Conservation (phyloP, 257 asterid genomes). For the Mitragyna speciosa region DNA sequence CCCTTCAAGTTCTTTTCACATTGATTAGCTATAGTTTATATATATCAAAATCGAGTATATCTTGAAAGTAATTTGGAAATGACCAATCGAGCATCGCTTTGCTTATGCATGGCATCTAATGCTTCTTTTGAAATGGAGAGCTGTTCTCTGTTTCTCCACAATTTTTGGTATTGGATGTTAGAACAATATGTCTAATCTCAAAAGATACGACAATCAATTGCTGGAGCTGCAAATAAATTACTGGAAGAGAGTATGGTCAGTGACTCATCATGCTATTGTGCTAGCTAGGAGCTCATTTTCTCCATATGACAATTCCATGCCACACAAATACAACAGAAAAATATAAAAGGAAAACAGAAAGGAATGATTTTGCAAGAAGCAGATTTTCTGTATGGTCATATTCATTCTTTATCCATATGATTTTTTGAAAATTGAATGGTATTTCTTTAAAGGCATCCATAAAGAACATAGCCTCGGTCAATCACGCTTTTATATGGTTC, state of each 20-base stretch:
- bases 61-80: neutral
- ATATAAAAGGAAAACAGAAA: too few relatives aligned
- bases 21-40: neutral
- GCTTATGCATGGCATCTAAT: conserved; percentile 26
- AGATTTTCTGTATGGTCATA: too few relatives aligned
- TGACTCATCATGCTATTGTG: too few relatives aligned
- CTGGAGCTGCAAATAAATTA: neutral
- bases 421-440: too few relatives aligned
- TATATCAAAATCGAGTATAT: conserved; percentile 5
- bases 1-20: neutral
- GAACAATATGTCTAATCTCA: conserved; percentile 28
- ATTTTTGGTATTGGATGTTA: neutral
- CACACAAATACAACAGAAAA: neutral
- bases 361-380: too few relatives aligned
- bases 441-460: too few relatives aligned
- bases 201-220: neutral
- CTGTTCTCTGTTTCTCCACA: conserved; percentile 2
- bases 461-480: too few relatives aligned
- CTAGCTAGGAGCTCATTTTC: neutral
- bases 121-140: conserved; percentile 14
- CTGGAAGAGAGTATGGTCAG: neutral
- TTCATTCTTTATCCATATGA: too few relatives aligned
- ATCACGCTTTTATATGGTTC: too few relatives aligned
- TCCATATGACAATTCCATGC: neutral
- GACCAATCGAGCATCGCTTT: conserved; percentile 3